These are phyloP conservation scores for Diplotaxis tenuifolia DNA, from an alignment of 345 rosid species.

Conservation along the genomic window DNA sequence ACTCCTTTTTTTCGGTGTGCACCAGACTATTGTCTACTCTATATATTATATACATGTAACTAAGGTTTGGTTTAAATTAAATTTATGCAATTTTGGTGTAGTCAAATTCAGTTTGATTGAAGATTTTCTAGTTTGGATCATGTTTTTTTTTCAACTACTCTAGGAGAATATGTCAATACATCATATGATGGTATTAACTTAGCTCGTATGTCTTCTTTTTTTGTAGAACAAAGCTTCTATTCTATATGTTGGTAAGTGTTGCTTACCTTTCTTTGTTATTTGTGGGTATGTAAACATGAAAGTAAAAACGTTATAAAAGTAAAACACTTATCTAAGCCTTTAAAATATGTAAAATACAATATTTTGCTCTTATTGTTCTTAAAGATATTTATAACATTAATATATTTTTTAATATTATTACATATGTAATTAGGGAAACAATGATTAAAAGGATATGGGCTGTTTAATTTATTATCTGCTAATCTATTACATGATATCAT, in stretches of 20 bases:
- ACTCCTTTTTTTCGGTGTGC: too few species aligned
- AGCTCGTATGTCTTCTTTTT: not conserved
- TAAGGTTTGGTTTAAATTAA: constrained; percentile 18
- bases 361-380: not conserved
- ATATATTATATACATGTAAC: constrained; percentile 26
- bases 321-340: not conserved
- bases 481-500: constrained; percentile 23
- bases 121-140: constrained; percentile 8
- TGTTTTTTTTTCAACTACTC: not conserved
- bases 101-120: constrained; percentile 14
- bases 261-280: not conserved
- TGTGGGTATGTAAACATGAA: not conserved
- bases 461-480: not conserved
- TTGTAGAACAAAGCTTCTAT: not conserved
- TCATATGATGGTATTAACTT: not conserved
- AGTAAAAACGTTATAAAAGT: not conserved
- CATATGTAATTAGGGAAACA: not conserved
- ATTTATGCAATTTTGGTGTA: constrained; percentile 14
- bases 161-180: not conserved
- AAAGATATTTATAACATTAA: not conserved
- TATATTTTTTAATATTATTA: too few species aligned
- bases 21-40: constrained; percentile 43
- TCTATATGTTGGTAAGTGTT: not conserved
- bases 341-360: not conserved
- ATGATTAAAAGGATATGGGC: not conserved